Evolutionary conservation across 2,329 filamentous ascomycete genomes (phyloP), one percentile per base, ranked within the genome.

Genomic region (Septoria linicola): DNA sequence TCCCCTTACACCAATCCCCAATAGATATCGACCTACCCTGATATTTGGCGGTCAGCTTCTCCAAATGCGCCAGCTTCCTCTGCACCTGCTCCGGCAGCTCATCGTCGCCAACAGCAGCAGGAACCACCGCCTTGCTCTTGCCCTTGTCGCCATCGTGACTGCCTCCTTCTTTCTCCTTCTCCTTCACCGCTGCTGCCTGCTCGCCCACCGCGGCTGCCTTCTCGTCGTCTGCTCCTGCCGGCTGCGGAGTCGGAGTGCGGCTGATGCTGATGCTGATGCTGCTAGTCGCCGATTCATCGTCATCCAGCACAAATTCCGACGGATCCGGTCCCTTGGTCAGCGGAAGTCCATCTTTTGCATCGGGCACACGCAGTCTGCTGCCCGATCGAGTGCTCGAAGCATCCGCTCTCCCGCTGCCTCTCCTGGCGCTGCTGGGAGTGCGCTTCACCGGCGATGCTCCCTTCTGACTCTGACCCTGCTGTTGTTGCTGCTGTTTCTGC

Each of bases 31-130:
- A 10, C 49, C 51, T 76, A 91, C 88, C 89, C 67, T 88, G 83
- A 70, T 97, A 97, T 51, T 87, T 89, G 4, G 83, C 78, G 66
- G 96, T 92, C 16, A 97, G 76, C 69, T 90, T 96, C 51, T 95
- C 90, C n/a, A 97, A 76, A 70, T 89, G 92, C 54, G 87, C 82
- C 58, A 97, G 72, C 68, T 85, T 91, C 23, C 81, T 77, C 50
- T 81, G 82, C 21, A 96, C 78, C 41, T 96, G 89, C 3, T 83
- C 79, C 0, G 89, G 80, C 25, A 96, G 71, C 47, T 89, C 87
- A 19, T 64, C 41, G 11, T 54, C 59, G 8, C n/a, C n/a, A n/a
- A n/a, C n/a, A n/a, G n/a, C n/a, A n/a, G n/a, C n/a, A n/a, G n/a
- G n/a, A n/a, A n/a, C n/a, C n/a, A 66, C 59, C 17, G 63, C 61